Conservation (phyloP, 225 moss, liverwort and hornwort species). For the Takakia lepidozioides region DNA sequence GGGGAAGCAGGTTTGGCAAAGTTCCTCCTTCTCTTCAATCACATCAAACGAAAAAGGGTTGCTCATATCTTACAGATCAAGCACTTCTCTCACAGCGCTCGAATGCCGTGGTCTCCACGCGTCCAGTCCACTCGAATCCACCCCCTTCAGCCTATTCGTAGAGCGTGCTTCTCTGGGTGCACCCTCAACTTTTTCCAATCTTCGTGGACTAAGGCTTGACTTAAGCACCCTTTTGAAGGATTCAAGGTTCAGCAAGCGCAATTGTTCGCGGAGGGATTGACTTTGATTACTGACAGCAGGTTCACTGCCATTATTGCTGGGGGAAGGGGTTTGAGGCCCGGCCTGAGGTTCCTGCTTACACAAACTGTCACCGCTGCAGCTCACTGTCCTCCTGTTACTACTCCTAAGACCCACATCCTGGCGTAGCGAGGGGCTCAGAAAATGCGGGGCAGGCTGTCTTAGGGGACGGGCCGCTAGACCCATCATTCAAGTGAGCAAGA, state of each 20-base stretch:
- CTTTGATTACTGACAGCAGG: conserved; percentile 11
- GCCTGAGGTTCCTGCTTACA: conserved; percentile 23
- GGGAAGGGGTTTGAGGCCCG: conserved; percentile 3
- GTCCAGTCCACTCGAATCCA: too few species aligned
- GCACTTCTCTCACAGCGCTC: conserved; percentile 24
- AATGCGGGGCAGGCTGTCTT: too few species aligned
- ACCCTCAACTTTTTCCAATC: conserved; percentile 16
- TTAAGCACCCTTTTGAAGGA: conserved; percentile 24
- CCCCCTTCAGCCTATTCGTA: conserved; percentile 13
- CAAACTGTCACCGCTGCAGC: too few species aligned
- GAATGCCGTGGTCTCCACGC: conserved; percentile 16
- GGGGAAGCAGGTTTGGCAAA: too few species aligned
- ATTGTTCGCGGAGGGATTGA: conserved; percentile 42
- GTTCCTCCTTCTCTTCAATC: too few species aligned
- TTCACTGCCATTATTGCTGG: conserved; percentile 4
- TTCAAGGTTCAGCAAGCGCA: conserved; percentile 46
- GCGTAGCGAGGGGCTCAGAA: too few species aligned
- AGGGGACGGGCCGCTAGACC: too few species aligned
- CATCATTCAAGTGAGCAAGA: too few species aligned
- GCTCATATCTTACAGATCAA: conserved; percentile 24
- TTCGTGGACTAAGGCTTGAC: conserved; percentile 13
- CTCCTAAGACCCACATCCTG: too few species aligned
- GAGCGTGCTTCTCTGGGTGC: conserved; percentile 14
- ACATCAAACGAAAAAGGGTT: too few species aligned
- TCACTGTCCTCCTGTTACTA: too few species aligned